These are phyloP conservation scores for Mucor circinelloides DNA, from an alignment of 371 early-diverging fungal species.

Conservation along the genomic window DNA sequence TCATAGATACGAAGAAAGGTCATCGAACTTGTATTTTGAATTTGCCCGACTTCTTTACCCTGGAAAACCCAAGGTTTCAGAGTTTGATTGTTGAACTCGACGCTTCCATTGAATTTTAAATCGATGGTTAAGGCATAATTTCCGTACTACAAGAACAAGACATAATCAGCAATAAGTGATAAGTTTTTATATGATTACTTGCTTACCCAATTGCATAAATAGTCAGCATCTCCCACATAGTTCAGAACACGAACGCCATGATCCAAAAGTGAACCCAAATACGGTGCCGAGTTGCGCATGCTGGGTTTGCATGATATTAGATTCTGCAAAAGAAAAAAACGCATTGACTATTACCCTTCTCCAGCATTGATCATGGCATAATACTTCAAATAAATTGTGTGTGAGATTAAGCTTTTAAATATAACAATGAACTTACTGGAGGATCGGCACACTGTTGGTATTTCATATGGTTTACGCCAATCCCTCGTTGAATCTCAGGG, in stretches of 20 bases:
- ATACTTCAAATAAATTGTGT: background rate
- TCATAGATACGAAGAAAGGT: conserved; percentile 86
- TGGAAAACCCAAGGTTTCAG: conserved; percentile 36
- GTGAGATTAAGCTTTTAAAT: background rate
- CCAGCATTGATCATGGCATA: conserved; percentile 5
- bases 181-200: background rate
- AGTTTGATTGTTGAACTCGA: conserved; percentile 42
- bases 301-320: background rate
- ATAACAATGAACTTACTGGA: background rate
- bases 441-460: conserved; percentile 9
- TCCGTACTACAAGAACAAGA: conserved; percentile 43
- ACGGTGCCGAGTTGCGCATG: conserved; percentile 2
- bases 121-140: conserved; percentile 86
- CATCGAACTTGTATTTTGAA: conserved; percentile 54
- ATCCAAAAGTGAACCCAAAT: conserved; percentile 58
- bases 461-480: conserved; percentile 10
- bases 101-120: conserved; percentile 84
- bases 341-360: conserved; percentile 1
- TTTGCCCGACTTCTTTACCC: conserved; percentile 68
- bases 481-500: background rate
- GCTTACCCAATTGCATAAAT: conserved; percentile 86
- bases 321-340: background rate
- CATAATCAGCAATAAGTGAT: background rate
- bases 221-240: conserved; percentile 91
- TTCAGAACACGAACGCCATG: conserved; percentile 77